These are phyloP conservation scores for Starmera pachycereana DNA, from an alignment of 805 yeast genomes.

Conservation along the genomic window DNA sequence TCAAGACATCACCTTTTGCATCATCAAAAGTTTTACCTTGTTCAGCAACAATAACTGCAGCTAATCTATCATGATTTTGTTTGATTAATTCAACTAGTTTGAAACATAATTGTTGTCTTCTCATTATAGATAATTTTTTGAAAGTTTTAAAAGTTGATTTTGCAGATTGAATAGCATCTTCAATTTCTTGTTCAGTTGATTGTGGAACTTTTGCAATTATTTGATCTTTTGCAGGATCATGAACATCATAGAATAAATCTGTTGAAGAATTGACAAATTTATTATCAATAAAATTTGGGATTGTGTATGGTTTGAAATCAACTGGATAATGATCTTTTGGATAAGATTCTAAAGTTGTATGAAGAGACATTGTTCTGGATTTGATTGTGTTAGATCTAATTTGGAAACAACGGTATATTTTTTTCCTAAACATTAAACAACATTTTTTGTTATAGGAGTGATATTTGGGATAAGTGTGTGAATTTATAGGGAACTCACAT, in stretches of 20 bases:
- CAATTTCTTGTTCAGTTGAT: slow-evolving; percentile 51
- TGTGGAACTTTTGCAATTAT: slow-evolving; percentile 64
- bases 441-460: not conserved
- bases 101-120: slow-evolving; percentile 55
- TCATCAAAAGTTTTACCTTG: slow-evolving; percentile 73
- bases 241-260: slow-evolving; percentile 50
- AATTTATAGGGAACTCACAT: too few species aligned
- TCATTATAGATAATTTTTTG: slow-evolving; percentile 29
- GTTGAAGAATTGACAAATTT: slow-evolving; percentile 35
- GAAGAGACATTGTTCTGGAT: slow-evolving; percentile 11
- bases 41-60: slow-evolving; percentile 53
- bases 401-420: not conserved
- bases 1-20: slow-evolving; percentile 64
- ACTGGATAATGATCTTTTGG: slow-evolving; percentile 30
- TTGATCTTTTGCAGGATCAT: slow-evolving; percentile 63
- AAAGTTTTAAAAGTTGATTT: slow-evolving; percentile 42
- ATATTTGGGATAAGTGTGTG: too few species aligned
- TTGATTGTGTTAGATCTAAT: not conserved
- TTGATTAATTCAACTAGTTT: slow-evolving; percentile 55
- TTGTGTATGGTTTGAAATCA: slow-evolving; percentile 33
- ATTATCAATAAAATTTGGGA: slow-evolving; percentile 40
- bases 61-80: slow-evolving; percentile 57
- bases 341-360: slow-evolving; percentile 25
- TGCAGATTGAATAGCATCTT: slow-evolving; percentile 54
- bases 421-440: not conserved